phyloP scores from a whole-genome alignment of 148 eudicot species.

The Rhododendron kiyosumense region DNA sequence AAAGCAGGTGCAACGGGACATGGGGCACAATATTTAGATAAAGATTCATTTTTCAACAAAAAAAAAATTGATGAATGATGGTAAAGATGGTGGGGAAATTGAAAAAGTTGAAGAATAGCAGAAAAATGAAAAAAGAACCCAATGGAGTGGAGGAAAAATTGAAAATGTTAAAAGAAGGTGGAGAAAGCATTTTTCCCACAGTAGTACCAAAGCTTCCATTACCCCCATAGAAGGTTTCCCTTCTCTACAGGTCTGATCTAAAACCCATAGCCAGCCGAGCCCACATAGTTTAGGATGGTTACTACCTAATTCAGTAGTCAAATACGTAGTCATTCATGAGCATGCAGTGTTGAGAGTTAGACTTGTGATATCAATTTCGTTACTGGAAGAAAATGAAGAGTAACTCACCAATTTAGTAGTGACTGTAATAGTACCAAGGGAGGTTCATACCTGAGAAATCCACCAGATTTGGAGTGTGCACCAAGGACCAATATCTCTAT shows the following conservation, averaged over 20 bases:
- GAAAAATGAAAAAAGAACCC: not conserved
- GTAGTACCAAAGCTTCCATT: not conserved
- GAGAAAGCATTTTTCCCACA: not conserved
- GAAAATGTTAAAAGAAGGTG: not conserved
- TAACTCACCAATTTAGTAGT: not conserved
- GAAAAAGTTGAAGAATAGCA: not conserved
- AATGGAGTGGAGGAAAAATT: not conserved
- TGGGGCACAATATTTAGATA: not conserved
- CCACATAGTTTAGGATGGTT: not conserved
- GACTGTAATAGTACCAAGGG: not conserved
- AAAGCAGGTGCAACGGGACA: not conserved
- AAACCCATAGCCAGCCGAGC: not conserved
- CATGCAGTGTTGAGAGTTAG: not conserved
- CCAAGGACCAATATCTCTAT: slow-evolving; percentile 73
- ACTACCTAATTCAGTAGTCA: not conserved
- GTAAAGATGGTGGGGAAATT: not conserved
- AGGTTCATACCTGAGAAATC: slow-evolving; percentile 46
- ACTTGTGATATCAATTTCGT: not conserved
- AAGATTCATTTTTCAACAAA: not conserved
- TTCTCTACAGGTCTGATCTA: not conserved
- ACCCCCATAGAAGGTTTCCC: not conserved
- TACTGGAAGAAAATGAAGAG: not conserved
- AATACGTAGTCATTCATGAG: not conserved
- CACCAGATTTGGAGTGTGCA: slow-evolving; percentile 39
- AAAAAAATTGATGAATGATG: not conserved